Conservation (phyloP, 2,329 filamentous ascomycete genomes). For the Fusarium xyrophilum region DNA sequence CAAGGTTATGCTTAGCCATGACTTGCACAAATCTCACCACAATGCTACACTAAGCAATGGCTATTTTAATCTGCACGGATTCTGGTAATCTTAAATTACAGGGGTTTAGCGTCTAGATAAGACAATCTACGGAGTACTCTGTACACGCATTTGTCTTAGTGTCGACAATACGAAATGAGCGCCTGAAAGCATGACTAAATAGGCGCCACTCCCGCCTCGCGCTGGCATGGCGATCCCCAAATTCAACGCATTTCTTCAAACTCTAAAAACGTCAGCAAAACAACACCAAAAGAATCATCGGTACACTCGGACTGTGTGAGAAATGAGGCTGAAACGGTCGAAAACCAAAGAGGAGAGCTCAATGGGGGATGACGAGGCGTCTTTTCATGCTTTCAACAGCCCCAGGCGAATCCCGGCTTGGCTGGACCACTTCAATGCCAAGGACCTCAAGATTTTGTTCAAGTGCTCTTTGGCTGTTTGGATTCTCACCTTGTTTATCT, state of each 20-base stretch:
- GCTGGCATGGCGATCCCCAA: constrained; percentile 2
- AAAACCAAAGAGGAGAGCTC: background rate
- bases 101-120: background rate
- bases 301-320: background rate
- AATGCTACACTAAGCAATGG: background rate
- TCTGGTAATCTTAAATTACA: background rate
- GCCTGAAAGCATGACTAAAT: background rate
- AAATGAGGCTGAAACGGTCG: background rate
- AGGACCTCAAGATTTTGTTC: constrained; percentile 35
- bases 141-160: constrained; percentile 10
- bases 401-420: constrained; percentile 19
- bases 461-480: constrained; percentile 33
- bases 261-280: background rate
- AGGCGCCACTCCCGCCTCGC: background rate
- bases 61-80: background rate
- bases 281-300: background rate
- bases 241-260: background rate
- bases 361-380: constrained; percentile 2
- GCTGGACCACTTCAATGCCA: constrained; percentile 35
- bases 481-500: constrained; percentile 32
- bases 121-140: too few species aligned
- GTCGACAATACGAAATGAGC: constrained; percentile 5
- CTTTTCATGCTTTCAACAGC: constrained; percentile 7
- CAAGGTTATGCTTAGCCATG: background rate
- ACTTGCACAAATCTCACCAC: background rate